phyloP scores from a whole-genome alignment of 2,329 filamentous ascomycete species.

The Ophiocordyceps camponoti-saundersi region DNA sequence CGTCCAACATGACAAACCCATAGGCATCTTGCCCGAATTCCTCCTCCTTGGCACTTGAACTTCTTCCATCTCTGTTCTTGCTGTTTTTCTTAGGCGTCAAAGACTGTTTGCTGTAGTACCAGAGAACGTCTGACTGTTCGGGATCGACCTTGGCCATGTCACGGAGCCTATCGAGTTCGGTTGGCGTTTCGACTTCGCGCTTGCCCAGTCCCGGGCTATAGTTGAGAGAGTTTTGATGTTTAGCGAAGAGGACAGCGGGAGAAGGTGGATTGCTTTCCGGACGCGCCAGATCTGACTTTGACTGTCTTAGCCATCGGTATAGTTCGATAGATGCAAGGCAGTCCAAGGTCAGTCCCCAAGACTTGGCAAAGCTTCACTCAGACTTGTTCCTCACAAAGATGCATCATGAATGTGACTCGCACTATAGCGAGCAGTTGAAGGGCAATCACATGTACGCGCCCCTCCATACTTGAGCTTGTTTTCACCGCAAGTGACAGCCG shows the following conservation, averaged over 20 bases:
- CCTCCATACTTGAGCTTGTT: not conserved
- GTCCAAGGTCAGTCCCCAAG: not conserved
- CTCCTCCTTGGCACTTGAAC: not conserved
- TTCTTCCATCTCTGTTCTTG: not conserved
- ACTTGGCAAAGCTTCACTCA: not conserved
- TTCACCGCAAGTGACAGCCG: not conserved
- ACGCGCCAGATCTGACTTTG: not conserved
- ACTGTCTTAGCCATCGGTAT: too few relatives aligned
- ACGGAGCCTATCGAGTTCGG: not conserved
- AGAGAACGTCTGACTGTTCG: not conserved
- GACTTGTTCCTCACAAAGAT: not conserved
- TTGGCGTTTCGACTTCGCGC: not conserved
- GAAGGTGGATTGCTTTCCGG: not conserved
- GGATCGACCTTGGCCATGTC: not conserved
- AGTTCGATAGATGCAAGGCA: too few relatives aligned
- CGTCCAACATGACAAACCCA: not conserved
- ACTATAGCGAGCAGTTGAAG: not conserved
- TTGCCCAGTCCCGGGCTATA: not conserved
- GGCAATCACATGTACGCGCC: not conserved
- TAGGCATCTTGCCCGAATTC: not conserved
- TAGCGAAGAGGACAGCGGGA: not conserved
- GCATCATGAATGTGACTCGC: not conserved
- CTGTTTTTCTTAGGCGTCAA: not conserved
- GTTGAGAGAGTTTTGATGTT: too few relatives aligned
- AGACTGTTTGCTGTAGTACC: not conserved